Conservation (phyloP, 106 monocot species). For the Triglochin maritima region DNA sequence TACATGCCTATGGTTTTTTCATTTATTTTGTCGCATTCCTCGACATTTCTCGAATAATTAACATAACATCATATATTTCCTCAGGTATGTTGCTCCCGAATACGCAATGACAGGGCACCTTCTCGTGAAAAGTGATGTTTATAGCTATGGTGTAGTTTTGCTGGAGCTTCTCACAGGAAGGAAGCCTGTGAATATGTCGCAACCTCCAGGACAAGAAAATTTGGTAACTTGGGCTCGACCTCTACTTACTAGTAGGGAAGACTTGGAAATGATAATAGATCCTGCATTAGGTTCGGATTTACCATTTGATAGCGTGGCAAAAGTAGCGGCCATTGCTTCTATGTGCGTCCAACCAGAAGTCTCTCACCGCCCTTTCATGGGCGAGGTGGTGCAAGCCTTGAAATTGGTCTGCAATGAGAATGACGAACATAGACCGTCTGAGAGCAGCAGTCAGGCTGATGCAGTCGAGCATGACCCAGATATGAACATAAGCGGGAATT, state of each 20-base stretch:
- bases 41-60: background rate
- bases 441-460: slow-evolving; percentile 34
- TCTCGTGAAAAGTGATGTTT: slow-evolving; percentile 93
- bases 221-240: slow-evolving; percentile 82
- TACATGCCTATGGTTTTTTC: slow-evolving; percentile 12
- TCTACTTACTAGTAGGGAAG: slow-evolving; percentile 52
- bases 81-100: slow-evolving; percentile 87
- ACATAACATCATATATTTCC: background rate
- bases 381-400: slow-evolving; percentile 91
- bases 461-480: slow-evolving; percentile 25
- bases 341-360: slow-evolving; percentile 98
- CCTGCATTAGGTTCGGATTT: slow-evolving; percentile 38
- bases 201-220: slow-evolving; percentile 75
- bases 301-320: slow-evolving; percentile 44
- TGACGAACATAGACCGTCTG: slow-evolving; percentile 30
- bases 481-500: slow-evolving; percentile 10
- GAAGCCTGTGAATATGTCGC: slow-evolving; percentile 78
- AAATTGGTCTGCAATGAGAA: slow-evolving; percentile 62
- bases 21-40: background rate
- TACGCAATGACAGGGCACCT: slow-evolving; percentile 97
- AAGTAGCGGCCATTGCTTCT: slow-evolving; percentile 89
- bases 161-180: slow-evolving; percentile 83
- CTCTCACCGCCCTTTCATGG: slow-evolving; percentile 85
- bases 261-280: slow-evolving; percentile 46
- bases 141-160: slow-evolving; percentile 93